Base-by-base conservation (phyloP, 176 grass and related monocot species). In the Ampelocalamus luodianensis region DNA sequence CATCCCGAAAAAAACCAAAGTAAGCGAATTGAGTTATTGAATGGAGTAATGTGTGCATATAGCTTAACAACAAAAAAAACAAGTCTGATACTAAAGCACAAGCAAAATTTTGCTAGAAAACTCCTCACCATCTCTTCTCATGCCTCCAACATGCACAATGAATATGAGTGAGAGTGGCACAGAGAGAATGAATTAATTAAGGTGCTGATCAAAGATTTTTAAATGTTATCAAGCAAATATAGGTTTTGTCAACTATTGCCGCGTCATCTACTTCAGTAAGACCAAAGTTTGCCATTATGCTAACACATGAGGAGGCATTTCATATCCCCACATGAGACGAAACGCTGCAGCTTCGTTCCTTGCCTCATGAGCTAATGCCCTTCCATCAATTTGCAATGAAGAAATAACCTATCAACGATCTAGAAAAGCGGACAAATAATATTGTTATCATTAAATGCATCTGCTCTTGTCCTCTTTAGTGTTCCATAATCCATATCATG, bases 321-420 rank as follows among this genome's bases (percentile, higher is more conserved):
- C 89, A 89, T 94, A 94, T 84, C 89, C 92, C 92, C 83, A 91
- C 71, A 82, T 87, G 50, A 85, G 72, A 73, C 83, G 86, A 67
- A 91, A 91, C 66, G 84, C 80, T 59, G 92, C 86, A 77, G 80
- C 60, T 89, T 81, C 83, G 45, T 87, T 89, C 81, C 89, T 91
- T 78, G 92, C 92, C 65, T 94, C 54, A 13, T 89, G 80, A 71
- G 90, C 89, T 72, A 94, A 85, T 71, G 86, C 48, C 72, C 79
- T 82, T 74, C 80, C 92, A 63, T 94, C 92, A 78, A 78, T 76
- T 89, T 91, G 78, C 27, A 84, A 34, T 34, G 48, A 82, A 72
- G 64, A 62, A 66, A 79, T 11, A 73, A 4, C 50, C 17, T 6
- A 36, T 80, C 69, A 74, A 27, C 53, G 50, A 10, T 50, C 2